Conservation (phyloP, 1,139 yeast species). For the Groenewaldozyma sp. region DNA sequence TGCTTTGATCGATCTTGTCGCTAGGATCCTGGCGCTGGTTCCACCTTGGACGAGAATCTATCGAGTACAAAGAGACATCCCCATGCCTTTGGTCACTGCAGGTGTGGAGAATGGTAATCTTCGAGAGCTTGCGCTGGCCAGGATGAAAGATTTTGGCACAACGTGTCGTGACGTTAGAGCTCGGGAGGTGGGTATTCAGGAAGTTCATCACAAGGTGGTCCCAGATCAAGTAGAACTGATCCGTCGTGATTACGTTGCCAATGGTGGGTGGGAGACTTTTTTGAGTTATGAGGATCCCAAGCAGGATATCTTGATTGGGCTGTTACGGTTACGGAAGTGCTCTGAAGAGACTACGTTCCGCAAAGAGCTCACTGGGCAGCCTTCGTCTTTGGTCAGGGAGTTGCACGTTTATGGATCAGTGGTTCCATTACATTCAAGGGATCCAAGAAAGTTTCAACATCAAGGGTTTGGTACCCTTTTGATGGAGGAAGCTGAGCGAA, state of each 20-base stretch:
- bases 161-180: constrained; percentile 96
- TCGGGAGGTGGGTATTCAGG: constrained; percentile 97
- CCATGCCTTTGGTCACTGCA: constrained; percentile 96
- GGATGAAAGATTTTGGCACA: constrained; percentile 98
- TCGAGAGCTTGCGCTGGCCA: constrained; percentile 87
- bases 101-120: constrained; percentile 98
- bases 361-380: constrained; percentile 76
- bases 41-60: constrained; percentile 99
- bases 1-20: constrained; percentile 87
- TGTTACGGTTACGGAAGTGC: constrained; percentile 80
- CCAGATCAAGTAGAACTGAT: constrained; percentile 97
- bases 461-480: constrained; percentile 96
- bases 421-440: constrained; percentile 94
- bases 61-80: constrained; percentile 97
- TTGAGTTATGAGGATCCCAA: constrained; percentile 94
- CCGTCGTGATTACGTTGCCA: constrained; percentile 92
- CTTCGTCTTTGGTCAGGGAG: constrained; percentile 89
- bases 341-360: constrained; percentile 84
- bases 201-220: constrained; percentile 91
- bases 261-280: constrained; percentile 99
- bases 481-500: constrained; percentile 98
- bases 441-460: constrained; percentile 96
- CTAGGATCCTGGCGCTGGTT: constrained; percentile 86
- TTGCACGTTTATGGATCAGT: constrained; percentile 96
- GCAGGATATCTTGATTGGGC: constrained; percentile 89